Conservation (phyloP, 345 rosid genomes). For the Citrus sp. region DNA sequence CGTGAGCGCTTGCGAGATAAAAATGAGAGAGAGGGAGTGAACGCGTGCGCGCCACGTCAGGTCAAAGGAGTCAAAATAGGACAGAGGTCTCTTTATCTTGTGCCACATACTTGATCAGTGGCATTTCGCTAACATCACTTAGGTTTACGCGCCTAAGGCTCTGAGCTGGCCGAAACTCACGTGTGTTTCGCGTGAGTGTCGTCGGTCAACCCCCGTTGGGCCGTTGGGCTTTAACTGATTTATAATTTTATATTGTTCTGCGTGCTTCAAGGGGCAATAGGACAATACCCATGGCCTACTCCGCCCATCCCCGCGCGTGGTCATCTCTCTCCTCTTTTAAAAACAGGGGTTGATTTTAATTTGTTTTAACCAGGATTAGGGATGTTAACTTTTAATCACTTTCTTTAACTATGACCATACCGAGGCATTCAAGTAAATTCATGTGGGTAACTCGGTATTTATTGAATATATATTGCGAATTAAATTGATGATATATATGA, state of each 20-base stretch:
- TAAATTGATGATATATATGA: neutral
- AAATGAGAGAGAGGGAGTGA: too few species aligned
- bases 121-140: neutral
- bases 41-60: conserved; percentile 18
- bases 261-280: neutral
- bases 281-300: neutral
- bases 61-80: conserved; percentile 13
- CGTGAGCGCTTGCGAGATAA: too few species aligned
- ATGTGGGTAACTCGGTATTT: neutral
- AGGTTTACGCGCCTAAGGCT: neutral
- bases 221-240: neutral
- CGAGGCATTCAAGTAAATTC: neutral
- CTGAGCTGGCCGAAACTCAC: neutral
- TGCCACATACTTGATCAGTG: neutral
- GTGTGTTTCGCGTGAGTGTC: neutral
- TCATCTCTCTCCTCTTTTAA: neutral
- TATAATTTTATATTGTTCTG: too few species aligned
- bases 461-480: too few species aligned
- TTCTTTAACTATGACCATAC: neutral
- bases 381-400: too few species aligned
- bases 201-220: neutral
- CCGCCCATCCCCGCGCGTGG: neutral
- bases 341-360: too few species aligned
- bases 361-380: too few species aligned
- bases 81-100: too few species aligned